phyloP scores from a whole-genome alignment of 352 stramenopile species.

The Phytopythium cucurbitacearum region DNA sequence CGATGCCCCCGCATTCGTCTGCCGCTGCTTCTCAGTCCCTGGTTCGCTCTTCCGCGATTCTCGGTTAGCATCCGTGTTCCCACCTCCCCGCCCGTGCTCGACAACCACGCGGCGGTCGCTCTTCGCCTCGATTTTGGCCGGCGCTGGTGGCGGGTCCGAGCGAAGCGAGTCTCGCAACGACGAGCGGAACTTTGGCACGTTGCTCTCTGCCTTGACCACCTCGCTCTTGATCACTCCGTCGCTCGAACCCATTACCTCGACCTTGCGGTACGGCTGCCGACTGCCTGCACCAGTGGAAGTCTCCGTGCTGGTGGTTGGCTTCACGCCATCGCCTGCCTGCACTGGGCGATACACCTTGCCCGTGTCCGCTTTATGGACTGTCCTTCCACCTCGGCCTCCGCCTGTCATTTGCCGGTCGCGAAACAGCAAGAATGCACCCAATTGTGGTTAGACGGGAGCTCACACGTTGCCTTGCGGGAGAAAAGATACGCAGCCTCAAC shows the following conservation, averaged over 20 bases:
- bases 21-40: not conserved
- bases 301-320: not conserved
- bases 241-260: slow-evolving; percentile 17
- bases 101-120: slow-evolving; percentile 13
- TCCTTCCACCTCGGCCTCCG: slow-evolving; percentile 20
- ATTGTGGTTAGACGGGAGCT: too few species aligned
- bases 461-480: too few species aligned
- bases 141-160: slow-evolving; percentile 8
- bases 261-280: slow-evolving; percentile 2
- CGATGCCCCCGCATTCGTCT: slow-evolving; percentile 8
- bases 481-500: slow-evolving; percentile 2
- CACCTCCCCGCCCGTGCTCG: slow-evolving; percentile 4
- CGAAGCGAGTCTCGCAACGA: slow-evolving; percentile 40
- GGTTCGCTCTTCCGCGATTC: slow-evolving; percentile 2
- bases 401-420: slow-evolving; percentile 8
- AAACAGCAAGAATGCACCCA: too few species aligned
- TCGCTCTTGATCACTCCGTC: not conserved
- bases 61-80: not conserved
- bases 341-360: slow-evolving; percentile 41
- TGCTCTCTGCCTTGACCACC: not conserved
- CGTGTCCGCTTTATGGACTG: slow-evolving; percentile 17
- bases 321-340: slow-evolving; percentile 9
- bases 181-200: slow-evolving; percentile 31
- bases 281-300: not conserved
- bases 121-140: slow-evolving; percentile 9